Base-by-base conservation (phyloP, 257 asterid genomes). In the Lavandula angustifolia region DNA sequence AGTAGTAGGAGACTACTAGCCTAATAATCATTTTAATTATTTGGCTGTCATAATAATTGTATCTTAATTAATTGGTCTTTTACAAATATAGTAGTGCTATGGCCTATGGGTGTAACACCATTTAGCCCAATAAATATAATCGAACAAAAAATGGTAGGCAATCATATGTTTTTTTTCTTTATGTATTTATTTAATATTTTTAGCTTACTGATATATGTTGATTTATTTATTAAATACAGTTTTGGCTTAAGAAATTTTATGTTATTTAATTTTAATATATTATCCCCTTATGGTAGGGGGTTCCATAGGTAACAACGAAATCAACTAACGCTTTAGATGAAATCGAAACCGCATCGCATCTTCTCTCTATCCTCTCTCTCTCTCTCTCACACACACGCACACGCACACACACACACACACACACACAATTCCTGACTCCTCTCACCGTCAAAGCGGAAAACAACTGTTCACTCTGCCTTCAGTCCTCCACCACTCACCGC, bases 321-420 rank as follows among this genome's bases (percentile, higher is more conserved):
- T 71, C 71, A 71, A 56, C 77, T 7, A 72, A 54, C 72, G 42
- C 77, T 78, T 57, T 62, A 48, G 72, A 63, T 59, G 51, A 56
- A 62, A 62, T 53, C 66, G 49, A 59, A 64, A 53, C 62, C 67
- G 46, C 37, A 46, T 48, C 73, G 33, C 69, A 62, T 17, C 13
- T 52, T 37, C 62, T 43, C 75, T 42, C 60, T 54, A 58, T 38
- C 62, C 56, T 5, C 75, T 17, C 68, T 47, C 61, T 73, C 73
- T 44, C 78, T 9, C 78, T 1, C 78, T 0, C 61, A 9, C 69
- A 41, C 69, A 17, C 70, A n/a, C 69, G 13, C 70, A 27, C 72
- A 57, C 29, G 52, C 61, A 9, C 72, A 41, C 63, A 52, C 62
- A 18, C 72, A 8, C 41, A 33, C 53, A 5, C 17, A 43, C 47